phyloP scores from a whole-genome alignment of 106 monocot genomes.

The Dioscorea zingiberensis region DNA sequence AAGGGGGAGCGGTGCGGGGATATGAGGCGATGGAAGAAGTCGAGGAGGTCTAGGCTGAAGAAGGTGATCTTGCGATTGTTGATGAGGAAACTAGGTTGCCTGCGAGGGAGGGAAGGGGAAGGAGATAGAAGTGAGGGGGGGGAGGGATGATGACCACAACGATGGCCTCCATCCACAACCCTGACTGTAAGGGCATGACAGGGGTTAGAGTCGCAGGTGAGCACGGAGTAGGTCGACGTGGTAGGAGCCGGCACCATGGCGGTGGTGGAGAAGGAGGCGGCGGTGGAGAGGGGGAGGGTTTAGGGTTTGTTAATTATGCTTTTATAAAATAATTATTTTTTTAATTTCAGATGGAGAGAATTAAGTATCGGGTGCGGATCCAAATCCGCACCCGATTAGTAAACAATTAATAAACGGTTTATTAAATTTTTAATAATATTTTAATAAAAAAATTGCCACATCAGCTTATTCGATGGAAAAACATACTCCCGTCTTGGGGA shows the following conservation, averaged over 20 bases:
- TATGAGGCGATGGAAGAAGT: slow-evolving; percentile 64
- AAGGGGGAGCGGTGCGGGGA: slow-evolving; percentile 17
- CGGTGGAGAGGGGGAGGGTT: neutral
- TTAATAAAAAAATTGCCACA: too few relatives aligned
- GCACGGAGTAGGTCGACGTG: slow-evolving; percentile 32
- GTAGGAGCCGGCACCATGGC: slow-evolving; percentile 7
- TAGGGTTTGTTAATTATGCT: too few relatives aligned
- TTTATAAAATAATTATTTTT: too few relatives aligned
- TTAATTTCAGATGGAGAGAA: too few relatives aligned
- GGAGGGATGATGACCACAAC: slow-evolving; percentile 81
- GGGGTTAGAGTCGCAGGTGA: slow-evolving; percentile 40
- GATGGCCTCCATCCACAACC: too few relatives aligned
- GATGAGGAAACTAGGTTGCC: slow-evolving; percentile 90
- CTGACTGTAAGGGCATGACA: slow-evolving; percentile 57
- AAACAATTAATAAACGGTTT: too few relatives aligned
- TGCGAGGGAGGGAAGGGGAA: slow-evolving; percentile 62
- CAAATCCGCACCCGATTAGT: too few relatives aligned
- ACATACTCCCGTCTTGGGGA: too few relatives aligned
- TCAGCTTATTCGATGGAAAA: too few relatives aligned
- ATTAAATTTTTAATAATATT: too few relatives aligned
- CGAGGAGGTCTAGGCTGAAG: slow-evolving; percentile 58
- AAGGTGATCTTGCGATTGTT: slow-evolving; percentile 53
- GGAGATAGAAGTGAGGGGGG: slow-evolving; percentile 78
- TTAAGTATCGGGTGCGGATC: too few relatives aligned
- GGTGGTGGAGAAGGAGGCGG: slow-evolving; percentile 5